Evolutionary conservation across 2,329 filamentous ascomycete species (phyloP).

Genomic region (Colletotrichum sublineola): DNA sequence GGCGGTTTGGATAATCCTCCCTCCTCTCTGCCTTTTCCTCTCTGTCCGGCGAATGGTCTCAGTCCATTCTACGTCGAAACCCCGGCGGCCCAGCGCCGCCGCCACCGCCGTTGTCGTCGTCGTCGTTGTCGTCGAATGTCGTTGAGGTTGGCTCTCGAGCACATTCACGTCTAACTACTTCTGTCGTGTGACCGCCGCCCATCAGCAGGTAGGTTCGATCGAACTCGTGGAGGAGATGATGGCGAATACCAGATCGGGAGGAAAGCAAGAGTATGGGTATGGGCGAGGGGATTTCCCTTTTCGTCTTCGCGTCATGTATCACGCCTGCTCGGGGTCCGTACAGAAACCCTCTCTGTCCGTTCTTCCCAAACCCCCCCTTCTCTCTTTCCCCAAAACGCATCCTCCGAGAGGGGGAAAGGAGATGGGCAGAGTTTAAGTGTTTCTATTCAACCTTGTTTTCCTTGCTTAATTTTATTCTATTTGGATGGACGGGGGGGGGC

Average conservation of each 20-base stretch:
- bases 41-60: neutral
- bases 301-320: no score
- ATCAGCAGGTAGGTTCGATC: neutral
- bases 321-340: neutral
- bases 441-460: constrained; percentile 12
- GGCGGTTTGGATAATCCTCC: neutral
- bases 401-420: neutral
- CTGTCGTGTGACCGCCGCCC: neutral
- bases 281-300: no score
- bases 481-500: no score
- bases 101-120: no score
- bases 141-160: neutral
- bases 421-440: neutral
- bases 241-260: neutral
- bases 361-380: no score
- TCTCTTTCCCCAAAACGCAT: neutral
- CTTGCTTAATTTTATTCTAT: neutral
- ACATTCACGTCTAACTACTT: neutral
- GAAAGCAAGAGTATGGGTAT: neutral
- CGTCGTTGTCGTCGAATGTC: neutral
- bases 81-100: no score
- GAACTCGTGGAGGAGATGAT: neutral
- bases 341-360: neutral
- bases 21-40: no score
- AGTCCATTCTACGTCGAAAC: neutral